phyloP scores from a whole-genome alignment of 2,329 filamentous ascomycete genomes.

The Verticillium zaregamsianum region DNA sequence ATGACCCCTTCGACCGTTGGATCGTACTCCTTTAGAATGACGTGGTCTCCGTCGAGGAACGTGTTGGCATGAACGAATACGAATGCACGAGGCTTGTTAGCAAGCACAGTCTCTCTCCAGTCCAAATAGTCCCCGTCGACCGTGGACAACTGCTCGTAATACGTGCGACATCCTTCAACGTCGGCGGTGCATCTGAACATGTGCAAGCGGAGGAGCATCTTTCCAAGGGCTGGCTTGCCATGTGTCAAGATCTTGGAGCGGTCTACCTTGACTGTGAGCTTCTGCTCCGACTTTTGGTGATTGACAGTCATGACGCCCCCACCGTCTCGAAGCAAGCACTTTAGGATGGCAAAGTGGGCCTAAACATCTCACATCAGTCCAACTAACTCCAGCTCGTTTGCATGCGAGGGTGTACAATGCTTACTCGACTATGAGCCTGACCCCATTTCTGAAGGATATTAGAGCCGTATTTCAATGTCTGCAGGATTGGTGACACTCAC shows the following conservation, averaged over 20 bases:
- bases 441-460: constrained; percentile 32
- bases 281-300: constrained; percentile 37
- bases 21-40: constrained; percentile 54
- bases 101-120: constrained; percentile 33
- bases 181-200: too few species aligned
- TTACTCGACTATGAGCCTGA: constrained; percentile 34
- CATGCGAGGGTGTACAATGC: background rate
- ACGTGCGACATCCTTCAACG: too few species aligned
- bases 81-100: constrained; percentile 51
- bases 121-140: too few species aligned
- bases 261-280: too few species aligned
- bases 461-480: background rate
- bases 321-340: constrained; percentile 50
- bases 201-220: too few species aligned
- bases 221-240: too few species aligned
- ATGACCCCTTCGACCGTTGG: constrained; percentile 58
- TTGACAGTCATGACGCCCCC: constrained; percentile 47
- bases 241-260: too few species aligned
- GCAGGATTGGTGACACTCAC: constrained; percentile 15
- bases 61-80: constrained; percentile 65
- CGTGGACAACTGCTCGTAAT: too few species aligned
- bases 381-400: too few species aligned
- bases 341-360: constrained; percentile 43
- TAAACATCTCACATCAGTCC: constrained; percentile 26
- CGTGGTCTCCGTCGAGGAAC: constrained; percentile 23